Evolutionary conservation across 306 rosid species (phyloP).

Genomic region (Hippophae gyantsensis): DNA sequence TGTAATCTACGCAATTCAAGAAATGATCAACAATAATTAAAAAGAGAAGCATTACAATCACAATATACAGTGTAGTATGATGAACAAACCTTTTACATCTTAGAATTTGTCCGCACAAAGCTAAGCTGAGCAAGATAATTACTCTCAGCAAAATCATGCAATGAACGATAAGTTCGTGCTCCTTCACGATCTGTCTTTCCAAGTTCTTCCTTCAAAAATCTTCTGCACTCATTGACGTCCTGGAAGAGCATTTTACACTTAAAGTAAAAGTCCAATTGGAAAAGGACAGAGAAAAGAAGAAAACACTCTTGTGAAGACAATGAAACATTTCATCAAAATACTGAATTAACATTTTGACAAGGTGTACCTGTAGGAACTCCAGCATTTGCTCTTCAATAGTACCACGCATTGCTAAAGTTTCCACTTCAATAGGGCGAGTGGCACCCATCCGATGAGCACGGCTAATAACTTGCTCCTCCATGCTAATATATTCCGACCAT

Average conservation of each 20-base stretch:
- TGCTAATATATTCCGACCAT: conserved; percentile 34
- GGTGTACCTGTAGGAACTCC: conserved; percentile 57
- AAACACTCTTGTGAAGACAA: too few species aligned
- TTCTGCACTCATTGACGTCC: conserved; percentile 61
- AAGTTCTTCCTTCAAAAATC: conserved; percentile 39
- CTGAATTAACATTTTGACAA: neutral
- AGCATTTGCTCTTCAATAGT: conserved; percentile 98
- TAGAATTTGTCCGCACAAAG: conserved; percentile 50
- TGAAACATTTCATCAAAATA: neutral
- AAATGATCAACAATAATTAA: neutral
- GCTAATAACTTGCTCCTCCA: conserved; percentile 98
- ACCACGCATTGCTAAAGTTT: conserved; percentile 83
- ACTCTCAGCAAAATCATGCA: conserved; percentile 86
- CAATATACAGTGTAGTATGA: neutral
- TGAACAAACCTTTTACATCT: conserved; percentile 33
- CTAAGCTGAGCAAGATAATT: conserved; percentile 59
- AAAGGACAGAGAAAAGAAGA: neutral
- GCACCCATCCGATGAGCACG: conserved; percentile 99
- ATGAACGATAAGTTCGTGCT: conserved; percentile 56
- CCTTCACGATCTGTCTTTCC: conserved; percentile 44
- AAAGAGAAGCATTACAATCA: neutral
- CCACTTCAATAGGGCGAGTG: conserved; percentile 82
- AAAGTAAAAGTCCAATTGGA: neutral
- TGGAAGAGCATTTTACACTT: conserved; percentile 22
- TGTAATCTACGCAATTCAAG: too few species aligned